These are phyloP conservation scores for Phytopythium boreale DNA, from an alignment of 352 stramenopile genomes.

Conservation along the genomic window DNA sequence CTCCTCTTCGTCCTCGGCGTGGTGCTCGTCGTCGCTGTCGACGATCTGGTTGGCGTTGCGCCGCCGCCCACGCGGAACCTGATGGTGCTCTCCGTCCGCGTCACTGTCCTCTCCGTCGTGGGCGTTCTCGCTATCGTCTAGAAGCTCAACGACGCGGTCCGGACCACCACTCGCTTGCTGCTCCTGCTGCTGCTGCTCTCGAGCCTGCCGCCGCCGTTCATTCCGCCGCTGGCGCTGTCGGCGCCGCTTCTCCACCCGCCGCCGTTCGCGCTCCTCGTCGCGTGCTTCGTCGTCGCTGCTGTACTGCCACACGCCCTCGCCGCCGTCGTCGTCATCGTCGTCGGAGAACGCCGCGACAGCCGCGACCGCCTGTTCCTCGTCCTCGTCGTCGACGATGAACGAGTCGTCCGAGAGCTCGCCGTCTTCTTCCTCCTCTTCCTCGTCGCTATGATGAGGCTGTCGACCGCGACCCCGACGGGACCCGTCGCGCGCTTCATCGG, in stretches of 20 bases:
- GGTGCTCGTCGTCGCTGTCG: slow-evolving; percentile 31
- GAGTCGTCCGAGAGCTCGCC: slow-evolving; percentile 56
- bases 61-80: slow-evolving; percentile 16
- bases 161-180: background rate
- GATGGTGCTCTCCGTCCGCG: slow-evolving; percentile 9
- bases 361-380: slow-evolving; percentile 16
- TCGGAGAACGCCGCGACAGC: slow-evolving; percentile 23
- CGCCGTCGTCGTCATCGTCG: slow-evolving; percentile 19
- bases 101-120: slow-evolving; percentile 17
- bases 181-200: background rate
- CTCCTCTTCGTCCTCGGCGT: slow-evolving; percentile 3
- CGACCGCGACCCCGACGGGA: slow-evolving; percentile 17
- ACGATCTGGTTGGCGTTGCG: slow-evolving; percentile 35
- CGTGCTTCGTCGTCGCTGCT: slow-evolving; percentile 34
- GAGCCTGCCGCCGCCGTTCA: slow-evolving; percentile 1
- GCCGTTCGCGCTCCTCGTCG: slow-evolving; percentile 26
- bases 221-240: slow-evolving; percentile 13
- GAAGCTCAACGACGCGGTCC: slow-evolving; percentile 15
- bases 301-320: slow-evolving; percentile 18
- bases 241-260: slow-evolving; percentile 8
- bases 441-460: slow-evolving; percentile 20
- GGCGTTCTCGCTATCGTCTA: slow-evolving; percentile 14
- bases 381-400: slow-evolving; percentile 65
- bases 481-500: slow-evolving; percentile 29
- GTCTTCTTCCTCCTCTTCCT: slow-evolving; percentile 40